Conservation (phyloP, 2,329 filamentous ascomycete genomes). For the Moelleriella libera region DNA sequence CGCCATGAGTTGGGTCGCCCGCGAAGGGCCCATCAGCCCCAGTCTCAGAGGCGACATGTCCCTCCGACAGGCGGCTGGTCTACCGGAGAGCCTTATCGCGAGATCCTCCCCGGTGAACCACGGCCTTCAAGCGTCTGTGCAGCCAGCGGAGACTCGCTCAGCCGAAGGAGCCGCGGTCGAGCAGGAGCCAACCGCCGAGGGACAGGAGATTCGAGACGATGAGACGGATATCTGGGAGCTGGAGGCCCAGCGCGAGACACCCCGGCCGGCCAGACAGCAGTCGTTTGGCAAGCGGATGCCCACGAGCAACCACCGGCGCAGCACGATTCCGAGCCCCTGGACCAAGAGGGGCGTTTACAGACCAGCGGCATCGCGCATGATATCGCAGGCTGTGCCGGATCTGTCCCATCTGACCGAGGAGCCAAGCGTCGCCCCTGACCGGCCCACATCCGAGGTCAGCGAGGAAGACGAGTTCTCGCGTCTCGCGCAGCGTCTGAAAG, state of each 20-base stretch:
- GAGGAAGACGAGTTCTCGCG: conserved; percentile 29
- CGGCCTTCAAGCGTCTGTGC: background rate
- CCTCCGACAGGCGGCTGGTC: conserved; percentile 13
- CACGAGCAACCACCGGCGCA: conserved; percentile 9
- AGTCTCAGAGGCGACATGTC: conserved; percentile 20
- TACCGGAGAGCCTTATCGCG: conserved; percentile 1
- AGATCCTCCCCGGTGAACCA: background rate
- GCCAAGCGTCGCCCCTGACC: conserved; percentile 3
- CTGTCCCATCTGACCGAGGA: conserved; percentile 3
- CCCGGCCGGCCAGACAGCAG: conserved; percentile 15
- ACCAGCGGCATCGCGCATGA: conserved; percentile 1
- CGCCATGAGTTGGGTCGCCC: conserved; percentile 28
- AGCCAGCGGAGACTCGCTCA: background rate
- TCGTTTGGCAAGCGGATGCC: conserved; percentile 14
- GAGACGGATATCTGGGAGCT: conserved; percentile 42
- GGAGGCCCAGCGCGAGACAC: conserved; percentile 35
- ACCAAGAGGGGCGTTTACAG: conserved; percentile 10
- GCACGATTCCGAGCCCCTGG: conserved; percentile 25
- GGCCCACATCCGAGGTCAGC: conserved; percentile 5
- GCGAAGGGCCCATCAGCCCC: conserved; percentile 22
- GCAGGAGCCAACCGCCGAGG: conserved; percentile 2
- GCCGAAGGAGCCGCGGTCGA: background rate
- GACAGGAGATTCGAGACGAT: conserved; percentile 17
- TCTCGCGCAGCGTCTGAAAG: conserved; percentile 17
- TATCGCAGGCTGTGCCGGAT: conserved; percentile 6